Percentiles rank a stretch among this genome's conserved stretches.
These are phyloP conservation scores for Didymella arachidicola DNA, from an alignment of 2,329 filamentous ascomycete species.

Conservation along the genomic window DNA sequence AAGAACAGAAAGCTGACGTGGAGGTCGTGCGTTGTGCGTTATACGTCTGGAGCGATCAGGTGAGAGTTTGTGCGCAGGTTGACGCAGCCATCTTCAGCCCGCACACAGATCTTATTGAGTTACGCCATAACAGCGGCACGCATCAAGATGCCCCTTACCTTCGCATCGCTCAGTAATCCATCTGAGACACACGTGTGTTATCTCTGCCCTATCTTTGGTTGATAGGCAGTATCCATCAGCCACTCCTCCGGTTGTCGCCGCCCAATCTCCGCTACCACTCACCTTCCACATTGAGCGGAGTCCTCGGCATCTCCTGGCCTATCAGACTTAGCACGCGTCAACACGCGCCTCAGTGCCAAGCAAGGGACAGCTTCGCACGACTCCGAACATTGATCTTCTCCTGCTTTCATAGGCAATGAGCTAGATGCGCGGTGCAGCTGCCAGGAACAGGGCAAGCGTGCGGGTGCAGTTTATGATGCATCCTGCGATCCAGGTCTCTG, in stretches of 20 bases:
- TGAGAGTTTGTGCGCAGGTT: no score
- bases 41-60: no score
- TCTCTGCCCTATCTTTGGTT: conserved; percentile 19
- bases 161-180: not conserved
- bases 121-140: conserved; percentile 3
- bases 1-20: no score
- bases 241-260: conserved; percentile 17
- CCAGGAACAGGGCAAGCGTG: conserved; percentile 22
- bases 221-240: conserved; percentile 14
- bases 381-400: conserved; percentile 12
- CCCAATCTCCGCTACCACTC: conserved; percentile 16
- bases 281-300: conserved; percentile 17
- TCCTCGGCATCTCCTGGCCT: conserved; percentile 20
- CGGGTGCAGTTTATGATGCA: conserved; percentile 8
- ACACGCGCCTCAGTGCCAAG: conserved; percentile 16
- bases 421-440: conserved; percentile 17
- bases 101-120: no score
- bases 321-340: conserved; percentile 19
- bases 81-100: no score
- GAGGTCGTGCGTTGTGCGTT: no score
- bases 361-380: conserved; percentile 18
- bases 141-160: conserved; percentile 8
- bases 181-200: conserved; percentile 17
- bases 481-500: conserved; percentile 12
- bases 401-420: conserved; percentile 21